Evolutionary conservation across 176 grass and related monocot species (phyloP).

Genomic region (Phyllostachys edulis): DNA sequence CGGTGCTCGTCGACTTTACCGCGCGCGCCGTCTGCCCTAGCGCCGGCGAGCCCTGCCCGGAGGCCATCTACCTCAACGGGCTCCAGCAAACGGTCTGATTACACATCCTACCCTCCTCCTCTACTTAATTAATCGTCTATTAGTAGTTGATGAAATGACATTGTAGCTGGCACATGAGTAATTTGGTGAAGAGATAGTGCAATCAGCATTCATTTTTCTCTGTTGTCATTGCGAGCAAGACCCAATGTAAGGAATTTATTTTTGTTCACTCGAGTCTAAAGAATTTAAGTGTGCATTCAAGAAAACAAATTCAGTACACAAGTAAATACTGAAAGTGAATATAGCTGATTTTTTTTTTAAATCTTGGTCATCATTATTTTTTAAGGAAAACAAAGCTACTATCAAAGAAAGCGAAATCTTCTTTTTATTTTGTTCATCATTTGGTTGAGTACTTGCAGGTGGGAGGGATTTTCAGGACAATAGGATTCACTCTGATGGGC

Average conservation of each 20-base stretch:
- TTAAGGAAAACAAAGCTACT: not conserved
- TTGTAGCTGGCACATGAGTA: not conserved
- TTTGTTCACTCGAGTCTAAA: too few relatives aligned
- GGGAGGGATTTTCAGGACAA: conserved; percentile 73
- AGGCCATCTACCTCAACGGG: conserved; percentile 85
- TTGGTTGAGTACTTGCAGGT: conserved; percentile 48
- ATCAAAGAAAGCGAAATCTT: not conserved
- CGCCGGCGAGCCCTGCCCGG: conserved; percentile 38
- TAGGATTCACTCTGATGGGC: conserved; percentile 63
- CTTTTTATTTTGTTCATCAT: not conserved
- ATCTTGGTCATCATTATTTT: not conserved
- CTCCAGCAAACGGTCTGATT: conserved; percentile 60
- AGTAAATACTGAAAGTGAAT: not conserved
- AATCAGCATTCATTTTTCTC: not conserved
- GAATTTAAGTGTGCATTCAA: not conserved
- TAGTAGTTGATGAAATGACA: not conserved
- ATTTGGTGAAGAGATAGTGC: not conserved
- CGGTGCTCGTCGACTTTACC: conserved; percentile 77
- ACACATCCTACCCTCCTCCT: conserved; percentile 39
- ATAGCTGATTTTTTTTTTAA: not conserved
- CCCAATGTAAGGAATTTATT: too few relatives aligned
- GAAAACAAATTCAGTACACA: not conserved
- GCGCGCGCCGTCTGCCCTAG: conserved; percentile 60
- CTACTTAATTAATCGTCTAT: not conserved
- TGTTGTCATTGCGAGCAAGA: not conserved